These are phyloP conservation scores for Aspergillus taichungensis DNA, from an alignment of 495 filamentous ascomycete species.

Conservation along the genomic window DNA sequence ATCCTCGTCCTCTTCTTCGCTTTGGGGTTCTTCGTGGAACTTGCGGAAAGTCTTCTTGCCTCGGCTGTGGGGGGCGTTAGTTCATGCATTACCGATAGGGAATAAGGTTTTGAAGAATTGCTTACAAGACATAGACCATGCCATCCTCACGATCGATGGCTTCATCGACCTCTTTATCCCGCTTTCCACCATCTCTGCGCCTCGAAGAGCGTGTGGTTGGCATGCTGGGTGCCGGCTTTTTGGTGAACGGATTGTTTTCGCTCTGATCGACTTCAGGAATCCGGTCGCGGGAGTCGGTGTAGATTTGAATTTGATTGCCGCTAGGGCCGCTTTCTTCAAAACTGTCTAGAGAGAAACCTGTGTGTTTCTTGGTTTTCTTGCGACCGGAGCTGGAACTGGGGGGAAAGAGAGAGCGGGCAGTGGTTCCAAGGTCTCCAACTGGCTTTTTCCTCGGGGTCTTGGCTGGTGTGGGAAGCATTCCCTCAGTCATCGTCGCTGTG, in stretches of 20 bases:
- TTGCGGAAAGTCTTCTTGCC: slow-evolving; percentile 75
- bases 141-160: slow-evolving; percentile 62
- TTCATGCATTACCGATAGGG: not conserved
- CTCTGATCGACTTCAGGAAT: slow-evolving; percentile 61
- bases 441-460: slow-evolving; percentile 74
- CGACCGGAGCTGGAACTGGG: slow-evolving; percentile 36
- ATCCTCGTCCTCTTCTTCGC: slow-evolving; percentile 37
- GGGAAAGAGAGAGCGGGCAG: slow-evolving; percentile 71
- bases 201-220: slow-evolving; percentile 29
- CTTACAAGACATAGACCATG: slow-evolving; percentile 82
- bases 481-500: slow-evolving; percentile 23
- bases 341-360: slow-evolving; percentile 61
- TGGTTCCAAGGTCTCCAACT: slow-evolving; percentile 47
- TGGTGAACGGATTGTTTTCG: slow-evolving; percentile 68
- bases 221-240: slow-evolving; percentile 28
- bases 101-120: slow-evolving; percentile 10
- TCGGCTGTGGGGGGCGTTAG: slow-evolving; percentile 51
- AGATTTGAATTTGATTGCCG: slow-evolving; percentile 63
- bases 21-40: slow-evolving; percentile 40
- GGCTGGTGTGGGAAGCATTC: slow-evolving; percentile 77
- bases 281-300: slow-evolving; percentile 81
- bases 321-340: slow-evolving; percentile 45
- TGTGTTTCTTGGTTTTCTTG: slow-evolving; percentile 46
- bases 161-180: slow-evolving; percentile 50
- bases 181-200: slow-evolving; percentile 32